A percentile compares a stretch with the other conserved stretches of the same genome.
phyloP scores from a whole-genome alignment of 2,329 filamentous ascomycete genomes.

The Conoideocrella luteorostrata region DNA sequence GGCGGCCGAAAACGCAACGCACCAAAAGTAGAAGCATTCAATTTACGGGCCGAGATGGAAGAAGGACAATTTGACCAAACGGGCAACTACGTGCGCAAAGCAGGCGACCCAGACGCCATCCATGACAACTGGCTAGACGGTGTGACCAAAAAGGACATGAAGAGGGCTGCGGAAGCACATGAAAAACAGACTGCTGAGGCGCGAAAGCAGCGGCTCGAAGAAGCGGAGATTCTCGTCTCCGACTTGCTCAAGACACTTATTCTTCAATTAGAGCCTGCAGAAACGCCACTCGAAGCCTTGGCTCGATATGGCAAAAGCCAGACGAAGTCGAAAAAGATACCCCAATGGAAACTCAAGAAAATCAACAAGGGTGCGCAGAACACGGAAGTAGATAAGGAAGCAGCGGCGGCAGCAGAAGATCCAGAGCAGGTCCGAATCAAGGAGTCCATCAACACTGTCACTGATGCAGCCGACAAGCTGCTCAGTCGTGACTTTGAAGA shows the following conservation, averaged over 20 bases:
- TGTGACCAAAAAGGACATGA: conserved; percentile 89
- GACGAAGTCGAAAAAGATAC: conserved; percentile 51
- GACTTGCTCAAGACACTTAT: conserved; percentile 73
- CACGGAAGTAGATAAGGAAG: conserved; percentile 64
- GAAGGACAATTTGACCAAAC: conserved; percentile 87
- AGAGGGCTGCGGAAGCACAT: conserved; percentile 76
- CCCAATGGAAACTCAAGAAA: conserved; percentile 66
- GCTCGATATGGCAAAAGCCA: conserved; percentile 69
- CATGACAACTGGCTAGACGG: conserved; percentile 93
- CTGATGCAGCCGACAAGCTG: conserved; percentile 81
- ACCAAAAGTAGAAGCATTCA: conserved; percentile 92
- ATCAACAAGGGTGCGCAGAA: conserved; percentile 45
- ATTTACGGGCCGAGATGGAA: conserved; percentile 83
- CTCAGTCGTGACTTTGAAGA: conserved; percentile 77
- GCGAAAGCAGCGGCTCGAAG: conserved; percentile 61
- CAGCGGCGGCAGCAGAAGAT: conserved; percentile 42
- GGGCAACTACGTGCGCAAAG: conserved; percentile 88
- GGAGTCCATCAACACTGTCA: conserved; percentile 72
- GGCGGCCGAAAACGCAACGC: conserved; percentile 90
- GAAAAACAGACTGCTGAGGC: conserved; percentile 76
- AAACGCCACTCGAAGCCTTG: conserved; percentile 84
- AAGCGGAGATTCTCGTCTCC: conserved; percentile 67
- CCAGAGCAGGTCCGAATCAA: conserved; percentile 64
- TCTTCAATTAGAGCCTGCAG: conserved; percentile 64
- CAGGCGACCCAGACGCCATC: conserved; percentile 77